phyloP scores from a whole-genome alignment of 2,329 filamentous ascomycete genomes.

The Furcasterigmium sp. region DNA sequence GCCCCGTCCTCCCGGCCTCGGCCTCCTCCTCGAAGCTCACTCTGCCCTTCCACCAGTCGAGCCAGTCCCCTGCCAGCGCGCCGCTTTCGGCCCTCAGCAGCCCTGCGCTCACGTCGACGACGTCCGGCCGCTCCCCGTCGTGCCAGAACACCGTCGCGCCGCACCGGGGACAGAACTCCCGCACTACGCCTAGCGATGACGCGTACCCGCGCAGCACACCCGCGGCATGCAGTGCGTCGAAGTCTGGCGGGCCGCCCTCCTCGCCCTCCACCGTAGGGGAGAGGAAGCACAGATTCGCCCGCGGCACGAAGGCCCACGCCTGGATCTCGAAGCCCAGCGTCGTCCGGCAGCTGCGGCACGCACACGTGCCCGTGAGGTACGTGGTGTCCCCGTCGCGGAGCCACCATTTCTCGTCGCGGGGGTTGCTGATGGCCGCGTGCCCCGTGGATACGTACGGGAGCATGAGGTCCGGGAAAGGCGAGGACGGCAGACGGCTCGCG shows the following conservation, averaged over 20 bases:
- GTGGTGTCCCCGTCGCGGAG: slow-evolving; percentile 40
- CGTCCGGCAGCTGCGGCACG: slow-evolving; percentile 58
- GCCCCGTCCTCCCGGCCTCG: slow-evolving; percentile 19
- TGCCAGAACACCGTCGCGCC: slow-evolving; percentile 63
- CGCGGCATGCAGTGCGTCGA: slow-evolving; percentile 23
- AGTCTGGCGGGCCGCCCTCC: slow-evolving; percentile 22
- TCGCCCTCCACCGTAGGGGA: slow-evolving; percentile 10
- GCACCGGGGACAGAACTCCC: slow-evolving; percentile 58
- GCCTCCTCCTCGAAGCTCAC: slow-evolving; percentile 57
- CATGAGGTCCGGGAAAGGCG: slow-evolving; percentile 48
- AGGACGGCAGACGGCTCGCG: slow-evolving; percentile 35
- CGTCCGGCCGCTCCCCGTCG: slow-evolving; percentile 40
- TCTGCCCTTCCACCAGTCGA: slow-evolving; percentile 55
- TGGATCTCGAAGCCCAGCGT: slow-evolving; percentile 58
- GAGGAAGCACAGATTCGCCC: slow-evolving; percentile 47
- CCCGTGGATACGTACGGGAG: slow-evolving; percentile 37
- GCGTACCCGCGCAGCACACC: slow-evolving; percentile 45
- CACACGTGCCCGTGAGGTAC: slow-evolving; percentile 56
- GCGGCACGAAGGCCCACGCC: slow-evolving; percentile 60
- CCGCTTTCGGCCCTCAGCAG: slow-evolving; percentile 46
- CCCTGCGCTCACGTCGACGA: slow-evolving; percentile 62
- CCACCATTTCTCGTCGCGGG: slow-evolving; percentile 53
- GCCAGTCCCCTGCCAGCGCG: slow-evolving; percentile 49
- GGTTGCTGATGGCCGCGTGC: slow-evolving; percentile 29
- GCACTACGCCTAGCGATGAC: slow-evolving; percentile 46